Base-by-base conservation (phyloP, 2,329 filamentous ascomycete genomes). In the Westerdykella ornata region DNA sequence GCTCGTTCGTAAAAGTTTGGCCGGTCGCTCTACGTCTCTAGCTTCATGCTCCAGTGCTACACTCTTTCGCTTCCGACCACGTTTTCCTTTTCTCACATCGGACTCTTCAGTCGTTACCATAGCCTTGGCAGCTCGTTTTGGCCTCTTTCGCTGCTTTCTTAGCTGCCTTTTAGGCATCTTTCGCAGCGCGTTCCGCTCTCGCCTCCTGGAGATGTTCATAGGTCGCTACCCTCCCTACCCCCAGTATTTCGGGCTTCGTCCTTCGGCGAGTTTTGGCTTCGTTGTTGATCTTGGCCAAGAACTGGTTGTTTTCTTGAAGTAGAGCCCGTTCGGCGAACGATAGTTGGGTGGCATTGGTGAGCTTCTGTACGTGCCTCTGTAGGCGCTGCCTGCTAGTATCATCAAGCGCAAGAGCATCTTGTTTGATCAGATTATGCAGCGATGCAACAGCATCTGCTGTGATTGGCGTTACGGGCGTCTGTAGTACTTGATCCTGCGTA, bases 261-360 rank as follows among this genome's bases (percentile, higher is more conserved):
- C 40, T 45, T 30, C 46, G 37, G 19, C 51, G 47, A 30, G 30
- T 32, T 44, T 57, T 59, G 33, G 45, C 46, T 46, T 62, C 48
- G 40, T 60, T 54, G 38, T 63, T 59, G 9, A 56, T 52, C 42
- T 47, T 44, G 32, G 43, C 39, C 31, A 66, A 49, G 43, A 60
- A 50, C 31, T 45, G 22, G 41, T 57, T 59, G 41, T 51, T 40
- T 40, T 65, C 46, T 35, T 58, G 34, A 33, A 55, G 52, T 17
- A 65, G 49, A 36, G 52, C 46, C 43, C 38, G 18, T 40, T 54
- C 19, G 17, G 53, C 51, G 47, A 57, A 51, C n/a, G 41, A 54
- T 28, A 39, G 52, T 46, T 57, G 26, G 44, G 53, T 48, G 30
- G 59, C 57, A 40, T 48, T 52, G 9, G 42, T 37, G 11, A 51